Evolutionary conservation across 192 early-diverging fungal genomes (phyloP).

Genomic region (Coemansia sp.): DNA sequence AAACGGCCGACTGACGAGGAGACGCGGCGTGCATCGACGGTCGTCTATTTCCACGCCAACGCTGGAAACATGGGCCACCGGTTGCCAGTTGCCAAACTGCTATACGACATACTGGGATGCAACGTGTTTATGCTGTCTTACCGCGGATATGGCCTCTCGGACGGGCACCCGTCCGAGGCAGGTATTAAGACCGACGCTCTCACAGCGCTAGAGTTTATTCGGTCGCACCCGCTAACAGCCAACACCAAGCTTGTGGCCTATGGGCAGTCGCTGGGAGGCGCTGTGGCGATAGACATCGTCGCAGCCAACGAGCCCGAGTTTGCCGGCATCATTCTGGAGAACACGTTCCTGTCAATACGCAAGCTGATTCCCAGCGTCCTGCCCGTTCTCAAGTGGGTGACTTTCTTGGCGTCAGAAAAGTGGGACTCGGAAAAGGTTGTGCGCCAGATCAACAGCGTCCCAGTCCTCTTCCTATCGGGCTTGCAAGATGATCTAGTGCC

Average conservation of each 20-base stretch:
- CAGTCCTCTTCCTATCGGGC: constrained; percentile 81
- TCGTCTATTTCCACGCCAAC: constrained; percentile 94
- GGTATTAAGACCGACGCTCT: constrained; percentile 86
- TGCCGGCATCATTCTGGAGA: constrained; percentile 84
- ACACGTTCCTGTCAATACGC: constrained; percentile 87
- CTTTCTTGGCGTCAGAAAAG: constrained; percentile 82
- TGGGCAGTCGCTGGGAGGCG: constrained; percentile 96
- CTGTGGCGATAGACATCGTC: constrained; percentile 87
- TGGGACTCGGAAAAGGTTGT: constrained; percentile 83
- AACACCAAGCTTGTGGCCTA: constrained; percentile 82
- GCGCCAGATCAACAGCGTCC: constrained; percentile 59
- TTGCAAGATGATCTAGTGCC: constrained; percentile 85
- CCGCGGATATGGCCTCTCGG: constrained; percentile 88
- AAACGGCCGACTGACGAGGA: constrained; percentile 55
- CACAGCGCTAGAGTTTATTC: constrained; percentile 82
- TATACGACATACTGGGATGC: constrained; percentile 62
- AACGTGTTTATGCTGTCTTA: constrained; percentile 99
- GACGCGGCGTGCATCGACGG: constrained; percentile 62
- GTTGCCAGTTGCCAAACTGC: constrained; percentile 80
- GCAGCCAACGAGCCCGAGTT: constrained; percentile 73
- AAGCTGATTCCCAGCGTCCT: constrained; percentile 84
- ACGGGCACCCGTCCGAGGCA: constrained; percentile 81
- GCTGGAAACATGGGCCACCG: constrained; percentile 99
- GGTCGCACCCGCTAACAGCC: constrained; percentile 65
- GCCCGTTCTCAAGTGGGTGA: constrained; percentile 66